Conservation (phyloP, 768 basidiomycete genomes). For the Jaapia argillacea region DNA sequence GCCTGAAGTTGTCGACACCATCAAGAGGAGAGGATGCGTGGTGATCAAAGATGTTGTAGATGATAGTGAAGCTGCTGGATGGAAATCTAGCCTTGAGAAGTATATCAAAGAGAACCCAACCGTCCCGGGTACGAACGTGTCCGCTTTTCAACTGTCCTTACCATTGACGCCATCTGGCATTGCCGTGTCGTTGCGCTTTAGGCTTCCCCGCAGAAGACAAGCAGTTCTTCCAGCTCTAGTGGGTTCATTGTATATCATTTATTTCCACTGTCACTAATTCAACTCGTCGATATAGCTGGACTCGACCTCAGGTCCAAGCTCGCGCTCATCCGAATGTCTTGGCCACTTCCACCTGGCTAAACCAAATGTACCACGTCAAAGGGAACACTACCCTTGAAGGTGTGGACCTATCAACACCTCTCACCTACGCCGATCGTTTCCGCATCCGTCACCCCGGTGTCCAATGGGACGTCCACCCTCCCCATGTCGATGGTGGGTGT, state of each 20-base stretch:
- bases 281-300: conserved; percentile 34
- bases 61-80: conserved; percentile 40
- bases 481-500: conserved; percentile 36
- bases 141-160: neutral
- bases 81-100: conserved; percentile 46
- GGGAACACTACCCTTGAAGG: conserved; percentile 29
- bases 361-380: conserved; percentile 48
- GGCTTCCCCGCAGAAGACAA: conserved; percentile 48
- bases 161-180: neutral
- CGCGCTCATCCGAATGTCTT: conserved; percentile 60
- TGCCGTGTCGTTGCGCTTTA: conserved; percentile 18
- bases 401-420: conserved; percentile 50
- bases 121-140: conserved; percentile 32
- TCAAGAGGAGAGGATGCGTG: conserved; percentile 47
- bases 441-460: conserved; percentile 62
- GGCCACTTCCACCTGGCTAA: conserved; percentile 45
- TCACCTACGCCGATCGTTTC: conserved; percentile 67
- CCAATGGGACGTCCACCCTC: conserved; percentile 42
- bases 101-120: conserved; percentile 49
- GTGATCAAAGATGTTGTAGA: conserved; percentile 55
- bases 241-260: conserved; percentile 18
- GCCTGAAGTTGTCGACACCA: conserved; percentile 32
- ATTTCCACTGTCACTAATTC: too few relatives aligned
- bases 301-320: conserved; percentile 52
- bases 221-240: conserved; percentile 72